Conservation (phyloP, 225 moss, liverwort and hornwort genomes). For the Bryum argenteum region DNA sequence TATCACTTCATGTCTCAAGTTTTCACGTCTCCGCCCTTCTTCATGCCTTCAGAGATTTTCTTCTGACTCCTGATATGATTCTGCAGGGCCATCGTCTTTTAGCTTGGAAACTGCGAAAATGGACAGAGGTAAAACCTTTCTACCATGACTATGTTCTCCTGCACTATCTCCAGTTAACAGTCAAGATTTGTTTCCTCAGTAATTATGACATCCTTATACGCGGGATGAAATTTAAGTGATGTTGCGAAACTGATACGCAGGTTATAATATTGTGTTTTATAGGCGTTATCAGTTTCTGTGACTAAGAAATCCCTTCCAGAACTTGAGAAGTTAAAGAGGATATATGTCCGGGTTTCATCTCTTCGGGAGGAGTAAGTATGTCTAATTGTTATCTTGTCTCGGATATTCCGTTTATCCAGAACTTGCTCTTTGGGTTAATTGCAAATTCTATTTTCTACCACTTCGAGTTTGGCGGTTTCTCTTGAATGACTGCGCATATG, state of each 20-base stretch:
- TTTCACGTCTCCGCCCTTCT: constrained; percentile 22
- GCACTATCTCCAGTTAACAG: neutral
- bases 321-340: constrained; percentile 35
- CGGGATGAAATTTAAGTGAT: constrained; percentile 9
- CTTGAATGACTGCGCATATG: constrained; percentile 13
- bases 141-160: constrained; percentile 4
- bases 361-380: constrained; percentile 42
- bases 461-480: neutral
- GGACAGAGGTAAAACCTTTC: constrained; percentile 38
- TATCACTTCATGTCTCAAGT: neutral
- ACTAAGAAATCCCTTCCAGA: constrained; percentile 23
- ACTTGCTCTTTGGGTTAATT: constrained; percentile 7
- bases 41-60: constrained; percentile 17
- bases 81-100: constrained; percentile 55
- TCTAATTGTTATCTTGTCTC: neutral
- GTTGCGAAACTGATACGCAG: neutral
- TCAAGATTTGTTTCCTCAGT: constrained; percentile 18
- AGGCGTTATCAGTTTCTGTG: constrained; percentile 30
- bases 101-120: constrained; percentile 41
- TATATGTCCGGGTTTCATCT: constrained; percentile 37
- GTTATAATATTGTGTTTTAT: constrained; percentile 14
- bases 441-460: neutral
- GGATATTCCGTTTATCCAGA: neutral
- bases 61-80: constrained; percentile 29
- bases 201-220: constrained; percentile 15